Base-by-base conservation (phyloP, 2,329 filamentous ascomycete genomes). In the Nemania diffusa region DNA sequence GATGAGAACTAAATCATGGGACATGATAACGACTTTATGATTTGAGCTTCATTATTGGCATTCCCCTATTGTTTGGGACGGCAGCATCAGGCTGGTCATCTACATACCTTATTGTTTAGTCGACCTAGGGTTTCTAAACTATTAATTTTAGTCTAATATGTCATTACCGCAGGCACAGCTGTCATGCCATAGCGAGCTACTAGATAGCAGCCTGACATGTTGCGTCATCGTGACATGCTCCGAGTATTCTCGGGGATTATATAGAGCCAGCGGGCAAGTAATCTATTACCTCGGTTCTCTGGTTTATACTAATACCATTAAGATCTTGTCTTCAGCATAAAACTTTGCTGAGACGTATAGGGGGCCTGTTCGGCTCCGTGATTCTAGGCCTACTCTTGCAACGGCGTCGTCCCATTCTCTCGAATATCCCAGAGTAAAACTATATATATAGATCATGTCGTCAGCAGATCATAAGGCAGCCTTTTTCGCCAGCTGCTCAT, bases 401-500 rank as follows among this genome's bases (percentile, higher is more conserved):
- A 40, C 13, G 3, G 13, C 37, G 15, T 40, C 15, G 37, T 40
- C 37, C 15, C 37, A 3, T 40, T 40, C 37, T 17, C 37, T 17
- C 8, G 3, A 40, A 13, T 15, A 15, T 40, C 37, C 9, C 37
- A 40, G 5, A 48, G n/a, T 3, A 46, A 20, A 37, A 11, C 17
- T 22, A 20, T 37, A 56, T 6, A 56, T 17, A 4, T 20, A 50
- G 5, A 27, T 50, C 46, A 73, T 73, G 72, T 13, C 67, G 32
- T 66, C 67, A 8, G 44, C 44, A 15, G 32, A 62, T 34, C 65
- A 66, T 51, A 70, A 66, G 62, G 64, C 66, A 32, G 68, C 57
- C 27, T 74, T 73, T 44, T 71, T 70, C 42, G 62, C 67, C 27
- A 62, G 46, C 46, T 72, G 46, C 20, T 71, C 72, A 1, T 44